These are phyloP conservation scores for Penicillium sp. DNA, from an alignment of 2,329 filamentous ascomycete species.

Conservation along the genomic window DNA sequence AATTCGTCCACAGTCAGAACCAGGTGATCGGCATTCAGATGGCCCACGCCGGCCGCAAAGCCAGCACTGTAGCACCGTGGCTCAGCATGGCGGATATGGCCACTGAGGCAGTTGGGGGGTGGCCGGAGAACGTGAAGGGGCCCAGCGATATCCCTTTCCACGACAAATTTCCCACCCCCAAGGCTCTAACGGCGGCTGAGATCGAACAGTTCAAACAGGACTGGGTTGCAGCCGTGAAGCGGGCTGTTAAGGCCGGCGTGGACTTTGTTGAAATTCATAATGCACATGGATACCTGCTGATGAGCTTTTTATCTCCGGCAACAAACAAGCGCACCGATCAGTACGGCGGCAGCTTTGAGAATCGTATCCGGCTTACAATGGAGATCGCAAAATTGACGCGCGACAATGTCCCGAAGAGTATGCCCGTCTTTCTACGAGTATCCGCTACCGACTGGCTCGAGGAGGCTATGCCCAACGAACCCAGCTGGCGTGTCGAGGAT, in stretches of 20 bases:
- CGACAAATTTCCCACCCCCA: constrained; percentile 64
- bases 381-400: constrained; percentile 70
- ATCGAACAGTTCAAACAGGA: constrained; percentile 68
- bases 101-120: constrained; percentile 57
- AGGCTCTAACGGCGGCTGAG: constrained; percentile 69
- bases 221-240: constrained; percentile 62
- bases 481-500: constrained; percentile 71
- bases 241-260: constrained; percentile 70
- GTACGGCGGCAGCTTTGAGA: constrained; percentile 60
- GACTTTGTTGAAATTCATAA: constrained; percentile 81
- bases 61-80: constrained; percentile 61
- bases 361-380: constrained; percentile 68
- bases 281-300: constrained; percentile 78
- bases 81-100: constrained; percentile 42
- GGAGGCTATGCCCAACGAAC: constrained; percentile 55
- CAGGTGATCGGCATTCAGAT: constrained; percentile 81
- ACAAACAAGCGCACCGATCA: constrained; percentile 69
- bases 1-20: constrained; percentile 79
- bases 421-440: constrained; percentile 75
- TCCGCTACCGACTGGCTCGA: constrained; percentile 79
- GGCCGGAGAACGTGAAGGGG: constrained; percentile 59
- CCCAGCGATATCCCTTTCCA: constrained; percentile 67
- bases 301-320: constrained; percentile 70
- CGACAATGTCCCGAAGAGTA: constrained; percentile 64
- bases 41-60: constrained; percentile 74